A percentile compares a stretch with the other conserved stretches of the same genome.
Evolutionary conservation across 805 yeast genomes (phyloP).

Genomic region (Suhomyces sp.): DNA sequence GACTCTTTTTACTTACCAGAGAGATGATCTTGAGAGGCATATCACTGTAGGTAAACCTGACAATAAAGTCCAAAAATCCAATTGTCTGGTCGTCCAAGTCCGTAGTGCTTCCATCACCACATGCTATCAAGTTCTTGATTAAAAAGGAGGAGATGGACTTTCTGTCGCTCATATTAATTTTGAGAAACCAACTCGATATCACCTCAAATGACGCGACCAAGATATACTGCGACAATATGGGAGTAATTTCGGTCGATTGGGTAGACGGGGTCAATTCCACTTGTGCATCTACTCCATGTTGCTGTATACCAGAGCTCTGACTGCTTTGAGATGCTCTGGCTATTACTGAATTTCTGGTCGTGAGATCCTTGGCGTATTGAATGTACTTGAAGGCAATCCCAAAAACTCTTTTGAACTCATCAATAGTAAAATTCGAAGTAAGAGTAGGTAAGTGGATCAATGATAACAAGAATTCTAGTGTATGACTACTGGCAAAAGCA

Average conservation of each 20-base stretch:
- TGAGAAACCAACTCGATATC: slow-evolving; percentile 68
- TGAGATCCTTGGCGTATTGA: slow-evolving; percentile 60
- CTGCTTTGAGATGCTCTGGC: slow-evolving; percentile 10
- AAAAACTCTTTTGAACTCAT: slow-evolving; percentile 76
- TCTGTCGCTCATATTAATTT: slow-evolving; percentile 58
- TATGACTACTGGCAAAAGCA: slow-evolving; percentile 65
- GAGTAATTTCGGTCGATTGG: slow-evolving; percentile 39
- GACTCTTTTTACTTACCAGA: background rate
- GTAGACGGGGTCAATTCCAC: slow-evolving; percentile 59
- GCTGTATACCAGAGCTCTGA: slow-evolving; percentile 15
- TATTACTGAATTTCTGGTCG: slow-evolving; percentile 19
- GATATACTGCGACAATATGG: slow-evolving; percentile 58
- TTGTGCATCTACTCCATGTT: slow-evolving; percentile 46
- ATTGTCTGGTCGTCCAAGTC: slow-evolving; percentile 50
- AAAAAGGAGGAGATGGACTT: slow-evolving; percentile 60
- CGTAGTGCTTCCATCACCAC: background rate
- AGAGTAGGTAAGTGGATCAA: slow-evolving; percentile 64
- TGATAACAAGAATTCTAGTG: slow-evolving; percentile 69
- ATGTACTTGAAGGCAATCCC: slow-evolving; percentile 81
- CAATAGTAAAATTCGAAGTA: slow-evolving; percentile 68
- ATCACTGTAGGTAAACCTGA: slow-evolving; percentile 64
- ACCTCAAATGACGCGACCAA: slow-evolving; percentile 64
- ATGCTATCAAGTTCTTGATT: slow-evolving; percentile 48
- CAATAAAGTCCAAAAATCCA: slow-evolving; percentile 65
- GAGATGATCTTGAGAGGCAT: slow-evolving; percentile 48